A percentile compares a stretch with the other conserved stretches of the same genome.
Conservation (phyloP, 1,284 basidiomycete species). For the Boletus semigastroideus region DNA sequence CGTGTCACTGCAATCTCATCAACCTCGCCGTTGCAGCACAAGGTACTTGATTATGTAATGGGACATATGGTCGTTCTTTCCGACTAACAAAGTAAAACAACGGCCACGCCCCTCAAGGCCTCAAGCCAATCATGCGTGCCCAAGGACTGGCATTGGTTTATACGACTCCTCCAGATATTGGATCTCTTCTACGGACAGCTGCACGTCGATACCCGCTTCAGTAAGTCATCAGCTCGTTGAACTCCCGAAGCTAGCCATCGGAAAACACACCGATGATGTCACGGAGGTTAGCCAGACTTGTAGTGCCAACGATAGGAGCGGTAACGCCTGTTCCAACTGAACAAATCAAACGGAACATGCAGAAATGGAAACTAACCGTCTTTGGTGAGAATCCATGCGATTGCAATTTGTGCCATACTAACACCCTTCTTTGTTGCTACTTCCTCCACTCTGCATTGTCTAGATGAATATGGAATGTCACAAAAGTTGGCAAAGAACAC, state of each 20-base stretch:
- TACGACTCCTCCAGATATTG: constrained; percentile 47
- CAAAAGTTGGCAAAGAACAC: not conserved
- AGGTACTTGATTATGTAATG: constrained; percentile 15
- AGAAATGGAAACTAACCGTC: constrained; percentile 23
- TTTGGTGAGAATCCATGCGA: constrained; percentile 50
- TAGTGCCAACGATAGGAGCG: constrained; percentile 50
- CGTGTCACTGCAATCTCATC: constrained; percentile 13
- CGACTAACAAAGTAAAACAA: not conserved
- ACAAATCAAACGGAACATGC: not conserved
- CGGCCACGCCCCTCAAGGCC: too few relatives aligned
- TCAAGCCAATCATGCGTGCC: constrained; percentile 22
- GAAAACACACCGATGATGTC: constrained; percentile 40
- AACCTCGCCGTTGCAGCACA: not conserved
- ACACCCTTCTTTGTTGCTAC: constrained; percentile 43
- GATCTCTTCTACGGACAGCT: constrained; percentile 48
- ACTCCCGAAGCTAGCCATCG: not conserved
- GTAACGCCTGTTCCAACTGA: constrained; percentile 32
- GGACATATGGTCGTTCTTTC: too few relatives aligned
- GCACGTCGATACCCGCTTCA: constrained; percentile 36
- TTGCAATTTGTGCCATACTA: constrained; percentile 51
- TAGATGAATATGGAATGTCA: not conserved
- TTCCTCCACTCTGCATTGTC: constrained; percentile 38
- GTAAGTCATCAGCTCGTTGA: constrained; percentile 1
- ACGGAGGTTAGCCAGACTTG: constrained; percentile 44
- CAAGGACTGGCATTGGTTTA: constrained; percentile 37